Base-by-base conservation (phyloP, 129 eudicot species). In the Escallonia herrerae region DNA sequence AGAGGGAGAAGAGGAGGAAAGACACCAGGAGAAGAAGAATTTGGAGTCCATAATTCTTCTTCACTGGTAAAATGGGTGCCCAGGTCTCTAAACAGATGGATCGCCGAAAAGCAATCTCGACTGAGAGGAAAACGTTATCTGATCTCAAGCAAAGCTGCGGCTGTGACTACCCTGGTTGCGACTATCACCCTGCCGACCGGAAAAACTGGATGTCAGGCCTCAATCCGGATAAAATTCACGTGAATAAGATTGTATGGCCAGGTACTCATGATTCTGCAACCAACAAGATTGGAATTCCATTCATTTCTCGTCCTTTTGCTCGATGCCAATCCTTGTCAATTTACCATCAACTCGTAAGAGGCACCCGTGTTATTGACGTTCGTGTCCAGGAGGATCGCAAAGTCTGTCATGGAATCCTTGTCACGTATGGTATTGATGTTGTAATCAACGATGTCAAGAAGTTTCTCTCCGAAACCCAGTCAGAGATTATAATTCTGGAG, bases 201-300 rank as follows among this genome's bases (percentile, higher is more conserved):
- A 89, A 89, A 69, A 94, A 74, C 76, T 94, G 99, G 99, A 94
- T 89, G 80, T 57, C 80, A 45, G 74, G 78, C 52, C 95, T 94
- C 15, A 61, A 69, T 60, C 95, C 90, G 7, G 95, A 67, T 4
- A 88, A 74, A 65, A n/a, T 80, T 40, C 84, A 77, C 49, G 41
- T 94, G 4, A 72, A 94, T 72, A 68, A 94, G 70, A 89, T 94
- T 11, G 97, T 89, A 0, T 94, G 97, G 96, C 99, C 99, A 0
- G 96, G 99, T 40, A 94, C 99, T 40, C 97, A 91, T 64, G 96
- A 91, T 74, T 87, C 97, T 40, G 97, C 95, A 40, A 91, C 97
- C 58, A 73, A 94, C 72, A 74, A 82, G 79, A 89, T 94, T 69
- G 99, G 99, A 40, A 73, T 86, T 74, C 82, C 74, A n/a, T 62